Conservation (phyloP, 2,329 filamentous ascomycete species). For the Curvularia hawaiiensis region DNA sequence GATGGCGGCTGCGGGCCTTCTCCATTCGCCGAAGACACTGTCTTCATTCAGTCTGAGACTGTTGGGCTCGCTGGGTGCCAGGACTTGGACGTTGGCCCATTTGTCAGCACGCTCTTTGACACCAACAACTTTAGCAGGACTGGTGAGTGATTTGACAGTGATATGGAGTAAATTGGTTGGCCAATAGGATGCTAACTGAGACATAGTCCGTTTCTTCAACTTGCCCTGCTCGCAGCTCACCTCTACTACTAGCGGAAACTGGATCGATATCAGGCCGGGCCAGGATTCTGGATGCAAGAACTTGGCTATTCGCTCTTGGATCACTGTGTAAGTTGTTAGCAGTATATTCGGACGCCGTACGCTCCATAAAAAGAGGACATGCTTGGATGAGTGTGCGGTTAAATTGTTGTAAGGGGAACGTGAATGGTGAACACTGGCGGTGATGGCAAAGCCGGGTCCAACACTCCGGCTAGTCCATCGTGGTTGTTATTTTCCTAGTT, state of each 20-base stretch:
- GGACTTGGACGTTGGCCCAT: conserved; percentile 14
- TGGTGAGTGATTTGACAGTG: background rate
- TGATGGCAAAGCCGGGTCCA: conserved; percentile 7
- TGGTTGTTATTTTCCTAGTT: background rate
- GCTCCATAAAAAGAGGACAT: too few relatives aligned
- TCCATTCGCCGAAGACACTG: conserved; percentile 15
- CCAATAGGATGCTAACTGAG: background rate
- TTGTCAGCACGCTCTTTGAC: conserved; percentile 13
- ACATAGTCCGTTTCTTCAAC: conserved; percentile 16
- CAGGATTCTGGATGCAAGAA: conserved; percentile 8
- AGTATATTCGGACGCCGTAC: too few relatives aligned
- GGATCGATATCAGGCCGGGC: conserved; percentile 12
- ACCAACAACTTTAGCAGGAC: conserved; percentile 12
- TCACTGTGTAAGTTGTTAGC: conserved; percentile 7
- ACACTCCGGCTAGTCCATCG: conserved; percentile 5
- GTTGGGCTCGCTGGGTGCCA: conserved; percentile 10
- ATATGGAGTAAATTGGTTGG: too few relatives aligned
- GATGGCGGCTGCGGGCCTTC: conserved; percentile 8
- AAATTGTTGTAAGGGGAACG: background rate
- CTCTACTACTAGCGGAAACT: conserved; percentile 4
- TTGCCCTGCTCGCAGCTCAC: conserved; percentile 7
- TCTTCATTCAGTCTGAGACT: conserved; percentile 11
- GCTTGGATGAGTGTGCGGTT: background rate
- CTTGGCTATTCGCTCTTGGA: conserved; percentile 12
- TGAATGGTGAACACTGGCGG: background rate